Base-by-base conservation (phyloP, 805 yeast species). In the Metschnikowia noctiluminum region DNA sequence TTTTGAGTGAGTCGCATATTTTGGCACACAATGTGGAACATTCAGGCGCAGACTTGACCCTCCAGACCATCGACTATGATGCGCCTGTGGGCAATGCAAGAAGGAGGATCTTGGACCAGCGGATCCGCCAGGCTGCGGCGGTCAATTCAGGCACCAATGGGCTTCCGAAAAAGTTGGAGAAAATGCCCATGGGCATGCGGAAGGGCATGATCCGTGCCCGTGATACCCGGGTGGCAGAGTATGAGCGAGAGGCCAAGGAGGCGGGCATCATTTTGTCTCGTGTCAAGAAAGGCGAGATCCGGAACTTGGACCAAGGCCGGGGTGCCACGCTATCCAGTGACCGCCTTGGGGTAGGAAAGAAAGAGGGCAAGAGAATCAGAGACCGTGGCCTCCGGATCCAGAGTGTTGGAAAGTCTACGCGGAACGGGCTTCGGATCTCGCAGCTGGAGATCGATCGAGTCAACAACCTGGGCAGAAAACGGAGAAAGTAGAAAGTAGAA, bases 241-340 rank as follows among this genome's bases (percentile, higher is more conserved):
- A 74, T 60, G 96, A 88, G 63, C 71, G 76, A 44, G 90, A 88
- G 43, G 97, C 99, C 7, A 78, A 73, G 52, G 92, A 92, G 15
- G 96, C 95, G 6, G 98, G 98, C 12, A 87, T 92, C 47, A 78
- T 94, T n/a, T 70, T 92, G 38, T 82, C 96, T 3, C 83, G 79
- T 59, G 82, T 77, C 28, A 76, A 74, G 57, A 84, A 82, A 66
- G 91, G 89, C 7, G 80, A 84, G 52, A 71, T 84, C 48, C 73
- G 94, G 58, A 72, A 71, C 47, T 61, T 80, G 54, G 74, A 78
- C 54, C 69, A 74, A 40, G 88, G 85, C 42, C 70, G 72, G 48
- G 82, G 84, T 7, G 75, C 76, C 14, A 78, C 82, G 12, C 65
- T 73, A 11, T 59, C 71, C n/a, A 74, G 79, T 37, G 79, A 73